Base-by-base conservation (phyloP, 148 eudicot species). In the Persicaria tinctoria region DNA sequence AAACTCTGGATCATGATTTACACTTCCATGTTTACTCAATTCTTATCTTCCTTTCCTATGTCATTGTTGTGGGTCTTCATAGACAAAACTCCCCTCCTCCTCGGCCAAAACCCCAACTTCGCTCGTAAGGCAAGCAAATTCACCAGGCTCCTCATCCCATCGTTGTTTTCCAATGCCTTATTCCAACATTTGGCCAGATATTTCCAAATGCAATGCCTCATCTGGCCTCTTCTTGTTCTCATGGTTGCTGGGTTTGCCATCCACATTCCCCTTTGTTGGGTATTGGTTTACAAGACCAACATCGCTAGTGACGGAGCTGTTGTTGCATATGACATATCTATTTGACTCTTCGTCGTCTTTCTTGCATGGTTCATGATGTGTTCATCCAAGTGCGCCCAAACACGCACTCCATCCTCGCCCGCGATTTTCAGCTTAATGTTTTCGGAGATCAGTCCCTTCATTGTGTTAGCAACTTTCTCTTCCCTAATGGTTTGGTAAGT, bases 401-500 rank as follows among this genome's bases (percentile, higher is more conserved):
- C 88, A 10, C 82, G 83, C n/a, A 78, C 79, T 62, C 46, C 77
- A 0, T 76, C 79, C 70, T 75, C 86, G 1, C 76, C 13, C 3
- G 77, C 81, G 5, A 84, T 77, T 10, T 78, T 87, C 46, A 63
- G 70, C 41, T 0, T 66, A n/a, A 20, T 41, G 83, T 54, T 57
- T 8, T 57, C 12, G 6, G 77, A 78, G 59, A 69, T 84, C 77
- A 76, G 17, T 77, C 84, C 78, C 76, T 85, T n/a, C 84, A 74
- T 12, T 78, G 85, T 70, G 91, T 86, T 62, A 51, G 82, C 32
- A 78, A 48, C 76, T 8, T 75, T 88, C 23, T 82, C 89, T 51
- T 80, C 89, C 47, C 74, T 80, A 13, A 85, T 87, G 91, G 73
- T 84, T 75, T 87, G 91, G 91, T 87, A 76, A 6, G 4, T 46